Base-by-base conservation (phyloP, 805 yeast genomes). In the Yamadazyma akitaensis region DNA sequence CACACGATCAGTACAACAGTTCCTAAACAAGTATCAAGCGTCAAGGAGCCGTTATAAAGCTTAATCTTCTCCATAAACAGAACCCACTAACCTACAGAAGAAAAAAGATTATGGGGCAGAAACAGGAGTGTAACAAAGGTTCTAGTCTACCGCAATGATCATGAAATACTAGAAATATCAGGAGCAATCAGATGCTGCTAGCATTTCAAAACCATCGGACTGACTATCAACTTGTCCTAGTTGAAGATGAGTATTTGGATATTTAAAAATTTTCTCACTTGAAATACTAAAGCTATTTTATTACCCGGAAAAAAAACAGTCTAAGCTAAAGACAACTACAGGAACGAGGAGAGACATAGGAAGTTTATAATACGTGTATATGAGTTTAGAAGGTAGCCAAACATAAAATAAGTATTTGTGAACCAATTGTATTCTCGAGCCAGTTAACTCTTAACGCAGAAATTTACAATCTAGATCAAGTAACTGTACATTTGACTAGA, bases 1-100 rank as follows among this genome's bases (percentile, higher is more conserved):
- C 72, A 63, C 81, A 73, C 77, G 82, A 75, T 76, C 81, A 73
- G 57, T 54, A 53, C 61, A 65, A 67, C 56, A 58, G 51, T 51
- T 51, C 55, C 59, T 46, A 52, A 53, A 60, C 67, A 61, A 67
- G 82, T 77, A 77, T 77, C 82, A 77, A 74, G 69, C 56, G 67
- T 60, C 51, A 54, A 49, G 42, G 52, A 47, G 46, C 54, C 67
- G 55, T 65, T 58, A 51, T 49, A 57, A 59, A 70, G 84, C 84
- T 79, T 77, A 52, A 41, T 80, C 77, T 80, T 70, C 85, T 80
- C 85, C 84, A 63, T 70, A 63, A 73, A 54, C 58, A 80, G 82
- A 72, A 80, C 83, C 84, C 83, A 71, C 58, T 51, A 66, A 64
- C 72, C 81, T 65, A 78, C 68, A 59, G 76, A 53, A 54, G 66